phyloP scores from a whole-genome alignment of 495 filamentous ascomycete genomes.

The Haplographium delicatum region DNA sequence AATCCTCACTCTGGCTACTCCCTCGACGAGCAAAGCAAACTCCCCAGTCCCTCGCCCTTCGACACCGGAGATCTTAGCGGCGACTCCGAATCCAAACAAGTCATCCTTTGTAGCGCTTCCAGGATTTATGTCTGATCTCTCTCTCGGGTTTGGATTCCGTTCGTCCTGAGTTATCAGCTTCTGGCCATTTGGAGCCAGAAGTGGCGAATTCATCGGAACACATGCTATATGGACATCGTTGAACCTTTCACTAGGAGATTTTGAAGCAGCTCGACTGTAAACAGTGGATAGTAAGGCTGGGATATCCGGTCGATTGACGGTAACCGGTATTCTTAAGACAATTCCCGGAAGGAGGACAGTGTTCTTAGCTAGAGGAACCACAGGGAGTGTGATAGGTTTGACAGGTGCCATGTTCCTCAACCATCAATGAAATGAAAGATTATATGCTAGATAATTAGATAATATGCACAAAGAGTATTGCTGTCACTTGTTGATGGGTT shows the following conservation, averaged over 20 bases:
- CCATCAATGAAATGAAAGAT: no score
- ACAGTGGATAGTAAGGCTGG: constrained; percentile 73
- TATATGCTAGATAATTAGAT: not conserved
- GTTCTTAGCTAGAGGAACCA: constrained; percentile 70
- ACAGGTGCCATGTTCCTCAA: constrained; percentile 9
- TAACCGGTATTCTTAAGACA: constrained; percentile 67
- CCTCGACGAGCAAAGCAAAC: constrained; percentile 79
- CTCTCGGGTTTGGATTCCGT: constrained; percentile 37
- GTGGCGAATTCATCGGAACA: constrained; percentile 68
- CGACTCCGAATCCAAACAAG: constrained; percentile 69
- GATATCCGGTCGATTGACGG: constrained; percentile 71
- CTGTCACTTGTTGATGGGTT: not conserved
- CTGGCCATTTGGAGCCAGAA: constrained; percentile 64
- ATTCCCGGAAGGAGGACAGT: constrained; percentile 77
- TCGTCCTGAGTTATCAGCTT: constrained; percentile 44
- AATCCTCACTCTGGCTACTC: constrained; percentile 68
- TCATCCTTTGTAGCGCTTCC: constrained; percentile 59
- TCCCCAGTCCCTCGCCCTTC: constrained; percentile 76
- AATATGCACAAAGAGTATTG: constrained; percentile 7
- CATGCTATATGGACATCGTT: constrained; percentile 71
- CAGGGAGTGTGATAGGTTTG: constrained; percentile 40
- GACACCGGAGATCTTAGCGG: constrained; percentile 78
- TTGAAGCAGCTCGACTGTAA: constrained; percentile 59
- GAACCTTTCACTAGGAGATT: constrained; percentile 55
- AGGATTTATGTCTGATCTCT: constrained; percentile 36